Evolutionary conservation across 2,329 filamentous ascomycete genomes (phyloP), one percentile per base, ranked within the genome.

Genomic region (Zalaria obscura): DNA sequence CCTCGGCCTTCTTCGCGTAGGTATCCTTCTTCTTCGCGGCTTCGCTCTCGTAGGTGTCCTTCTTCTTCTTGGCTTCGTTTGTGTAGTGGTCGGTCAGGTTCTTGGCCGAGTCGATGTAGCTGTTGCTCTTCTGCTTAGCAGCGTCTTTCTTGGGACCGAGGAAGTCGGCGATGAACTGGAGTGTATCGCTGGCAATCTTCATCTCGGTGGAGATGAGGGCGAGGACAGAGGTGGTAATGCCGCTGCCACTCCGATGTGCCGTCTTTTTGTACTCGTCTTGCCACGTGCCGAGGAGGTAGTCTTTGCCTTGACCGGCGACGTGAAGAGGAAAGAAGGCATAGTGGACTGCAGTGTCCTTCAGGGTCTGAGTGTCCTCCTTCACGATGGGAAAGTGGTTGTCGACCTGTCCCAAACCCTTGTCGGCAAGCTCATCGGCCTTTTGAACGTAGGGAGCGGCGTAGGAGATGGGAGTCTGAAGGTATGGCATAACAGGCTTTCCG

Each of bases 401-500:
- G 41, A 66, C 52, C 41, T 68, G 63, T 42, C 66, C 62, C 33
- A 67, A 53, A 33, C 59, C 61, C 7, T 58, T 58, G 45, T 56
- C 57, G 50, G 80, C 83, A 40, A 93, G 65, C 45, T 75, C 65
- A 60, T 96, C 91, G 55, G 79, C 88, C 61, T 80, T 85, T 59
- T 76, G 70, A 50, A 93, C 74, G 64, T 95, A 95, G 1, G 89
- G 88, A 40, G 79, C 78, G 48, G 93, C 74, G 60, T 84, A 91
- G 56, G 75, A 72, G 67, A 86, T 89, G 31, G 88, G 87, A 52
- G 75, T 83, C 53, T 77, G 64, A 53, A 95, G 68, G 64, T 85
- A 86, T 27, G 84, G 83, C 42, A 89, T 65, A 48, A 94, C 65
- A 18, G 87, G 85, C 51, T 79, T 80, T 58, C 81, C 80, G 55